Evolutionary conservation across 2,329 filamentous ascomycete genomes (phyloP), one percentile per base, ranked within the genome.

Genomic region (Ascochyta koolunga): DNA sequence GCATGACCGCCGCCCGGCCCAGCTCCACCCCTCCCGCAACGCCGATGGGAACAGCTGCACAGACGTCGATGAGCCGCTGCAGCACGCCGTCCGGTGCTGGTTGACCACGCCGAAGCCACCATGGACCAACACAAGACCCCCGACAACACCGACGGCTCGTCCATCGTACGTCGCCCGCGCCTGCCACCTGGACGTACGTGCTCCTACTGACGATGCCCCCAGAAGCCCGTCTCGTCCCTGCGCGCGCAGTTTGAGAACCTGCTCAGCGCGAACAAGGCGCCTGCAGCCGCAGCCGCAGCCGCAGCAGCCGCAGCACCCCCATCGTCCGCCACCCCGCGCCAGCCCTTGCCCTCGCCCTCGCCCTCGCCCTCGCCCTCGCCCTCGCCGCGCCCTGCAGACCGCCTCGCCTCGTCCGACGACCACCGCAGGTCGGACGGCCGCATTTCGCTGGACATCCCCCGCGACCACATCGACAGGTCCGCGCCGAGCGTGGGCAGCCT

Each of bases 201-300:
- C 11, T 19, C 29, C 25, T 59, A 38, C 60, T 69, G 44, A 71
- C 58, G 44, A 16, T 24, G 2, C 32, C 11, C 32, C 13, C 35
- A 91, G 89, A 90, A 87, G 78, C 89, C 91, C 22, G 90, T 95
- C 44, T 95, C 90, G 45, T 93, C 90, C 45, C 80, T 95, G 56
- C 84, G 88, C 58, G 90, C 89, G 59, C 87, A 89, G 66, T 95
- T 93, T 73, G 90, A 95, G 79, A 91, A 88, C 70, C 86, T 93
- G 79, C 80, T 83, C 61, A 84, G 62, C 53, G 62, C 64, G 18
- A 71, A 70, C 63, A 69, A 68, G 46, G 44, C 59, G 18, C 57
- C 62, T 54, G 56, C 56, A 4, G 27, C 27, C 22, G 22, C 22
- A 5, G 22, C 22, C 22, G 5, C 22, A 5, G 5, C 22, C 22